These are phyloP conservation scores for Actinidia arguta DNA, from an alignment of 179 eudicot genomes.

Conservation along the genomic window DNA sequence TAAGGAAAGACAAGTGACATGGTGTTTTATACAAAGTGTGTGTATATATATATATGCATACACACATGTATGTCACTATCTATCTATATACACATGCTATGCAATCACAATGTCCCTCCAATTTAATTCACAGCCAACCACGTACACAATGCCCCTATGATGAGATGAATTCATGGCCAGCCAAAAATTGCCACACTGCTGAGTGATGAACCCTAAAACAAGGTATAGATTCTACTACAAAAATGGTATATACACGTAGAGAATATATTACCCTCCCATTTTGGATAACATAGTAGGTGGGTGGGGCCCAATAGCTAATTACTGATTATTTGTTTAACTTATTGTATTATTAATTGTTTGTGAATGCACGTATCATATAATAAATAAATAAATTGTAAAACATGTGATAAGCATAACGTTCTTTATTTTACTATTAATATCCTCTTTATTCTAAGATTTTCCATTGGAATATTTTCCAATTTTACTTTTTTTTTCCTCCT, in stretches of 20 bases:
- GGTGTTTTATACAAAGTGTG: neutral
- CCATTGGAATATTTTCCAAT: too few relatives aligned
- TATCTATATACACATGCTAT: conserved; percentile 19
- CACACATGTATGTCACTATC: conserved; percentile 25
- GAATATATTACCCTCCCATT: neutral
- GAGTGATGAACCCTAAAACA: neutral
- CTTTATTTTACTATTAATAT: too few relatives aligned
- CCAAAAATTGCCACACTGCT: conserved; percentile 14
- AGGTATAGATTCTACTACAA: neutral
- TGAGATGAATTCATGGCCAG: neutral
- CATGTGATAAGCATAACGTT: too few relatives aligned
- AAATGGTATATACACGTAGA: neutral
- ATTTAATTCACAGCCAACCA: conserved; percentile 18
- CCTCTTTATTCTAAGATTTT: too few relatives aligned
- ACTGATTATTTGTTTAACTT: too few relatives aligned
- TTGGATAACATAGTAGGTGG: neutral
- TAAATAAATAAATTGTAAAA: too few relatives aligned
- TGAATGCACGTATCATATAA: too few relatives aligned
- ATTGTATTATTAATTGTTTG: too few relatives aligned
- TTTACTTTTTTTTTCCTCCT: too few relatives aligned
- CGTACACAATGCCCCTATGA: conserved; percentile 2
- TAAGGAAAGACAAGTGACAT: conserved; percentile 22
- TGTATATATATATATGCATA: neutral
- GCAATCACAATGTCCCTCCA: conserved; percentile 20
- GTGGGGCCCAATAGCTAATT: too few relatives aligned